Percentiles rank a stretch among this genome's conserved stretches.
These are phyloP conservation scores for Tetrapisispora taiwanensis DNA, from an alignment of 805 yeast species.

Conservation along the genomic window DNA sequence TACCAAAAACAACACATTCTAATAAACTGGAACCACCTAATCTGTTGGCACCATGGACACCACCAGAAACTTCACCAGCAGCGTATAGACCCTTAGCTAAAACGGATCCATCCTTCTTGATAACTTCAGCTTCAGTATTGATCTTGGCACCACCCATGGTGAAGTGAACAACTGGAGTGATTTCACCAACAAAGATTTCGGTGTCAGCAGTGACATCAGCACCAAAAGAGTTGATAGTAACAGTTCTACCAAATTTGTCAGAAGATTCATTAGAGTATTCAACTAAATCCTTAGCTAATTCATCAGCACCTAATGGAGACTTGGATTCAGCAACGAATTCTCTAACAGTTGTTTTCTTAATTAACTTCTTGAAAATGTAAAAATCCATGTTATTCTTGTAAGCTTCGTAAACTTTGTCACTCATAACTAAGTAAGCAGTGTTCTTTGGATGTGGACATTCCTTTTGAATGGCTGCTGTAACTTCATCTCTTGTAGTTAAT, in stretches of 20 bases:
- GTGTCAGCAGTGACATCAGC: slow-evolving; percentile 16
- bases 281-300: slow-evolving; percentile 16
- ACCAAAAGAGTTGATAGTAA: slow-evolving; percentile 27
- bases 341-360: slow-evolving; percentile 24
- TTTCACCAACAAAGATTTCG: slow-evolving; percentile 37
- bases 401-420: slow-evolving; percentile 35
- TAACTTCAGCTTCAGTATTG: slow-evolving; percentile 37
- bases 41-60: slow-evolving; percentile 56
- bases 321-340: slow-evolving; percentile 23
- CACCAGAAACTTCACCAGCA: slow-evolving; percentile 60
- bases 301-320: slow-evolving; percentile 13
- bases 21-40: slow-evolving; percentile 49
- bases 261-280: slow-evolving; percentile 14
- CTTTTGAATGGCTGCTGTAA: slow-evolving; percentile 35
- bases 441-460: slow-evolving; percentile 24
- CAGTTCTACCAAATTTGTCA: slow-evolving; percentile 32
- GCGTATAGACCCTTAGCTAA: slow-evolving; percentile 43
- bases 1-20: slow-evolving; percentile 54
- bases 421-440: slow-evolving; percentile 32
- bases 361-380: slow-evolving; percentile 33
- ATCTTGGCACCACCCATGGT: slow-evolving; percentile 61
- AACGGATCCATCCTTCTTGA: slow-evolving; percentile 24
- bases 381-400: slow-evolving; percentile 44
- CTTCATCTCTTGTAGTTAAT: slow-evolving; percentile 43
- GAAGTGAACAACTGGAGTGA: slow-evolving; percentile 56